Base-by-base conservation (phyloP, 192 early-diverging fungal genomes). In the Coemansia sp. region DNA sequence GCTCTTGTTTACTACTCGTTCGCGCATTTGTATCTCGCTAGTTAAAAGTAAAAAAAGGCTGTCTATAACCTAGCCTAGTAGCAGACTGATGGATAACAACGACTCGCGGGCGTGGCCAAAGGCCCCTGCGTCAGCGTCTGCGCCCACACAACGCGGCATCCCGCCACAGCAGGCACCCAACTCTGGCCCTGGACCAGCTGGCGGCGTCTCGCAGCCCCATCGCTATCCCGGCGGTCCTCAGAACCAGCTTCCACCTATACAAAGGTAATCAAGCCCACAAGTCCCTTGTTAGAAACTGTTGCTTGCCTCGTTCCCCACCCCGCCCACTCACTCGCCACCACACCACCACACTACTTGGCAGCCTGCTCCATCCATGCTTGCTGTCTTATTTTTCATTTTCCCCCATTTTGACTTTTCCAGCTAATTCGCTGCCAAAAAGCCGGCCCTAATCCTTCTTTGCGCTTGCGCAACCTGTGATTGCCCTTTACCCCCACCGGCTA, bases 181-280 rank as follows among this genome's bases (percentile, higher is more conserved):
- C 12, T 6, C 8, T 28, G 61, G 61, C 39, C 48, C 61, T 11
- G 61, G 35, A 11, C 61, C 39, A 60, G 37, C 37, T 8, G 28
- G 20, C 61, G 20, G 17, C 12, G 20, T 22, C 35, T 57, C 5
- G 28, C 74, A 35, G 62, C 60, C 53, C 17, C 68, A 52, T 38
- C 72, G 53, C 37, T 74, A 53, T 56, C 52, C 57, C 65, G 64
- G 64, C 62, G 73, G 64, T 22, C 77, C 73, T 41, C 52, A 58
- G 3, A 83, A 78, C 67, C 81, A 78, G 60, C 71, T 83, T 17
- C 75, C 81, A 17, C 81, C 75, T 1, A 83, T 83, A 28, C 81
- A 83, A 66, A 83, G 81, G 81, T 83, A 83, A 55, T 72, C 43
- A 41, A 33, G 28, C n/a, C 11, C 33, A 55, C 3, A 22, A n/a